Evolutionary conservation across 2,329 filamentous ascomycete species (phyloP).

Genomic region (Fusarium stilboides): DNA sequence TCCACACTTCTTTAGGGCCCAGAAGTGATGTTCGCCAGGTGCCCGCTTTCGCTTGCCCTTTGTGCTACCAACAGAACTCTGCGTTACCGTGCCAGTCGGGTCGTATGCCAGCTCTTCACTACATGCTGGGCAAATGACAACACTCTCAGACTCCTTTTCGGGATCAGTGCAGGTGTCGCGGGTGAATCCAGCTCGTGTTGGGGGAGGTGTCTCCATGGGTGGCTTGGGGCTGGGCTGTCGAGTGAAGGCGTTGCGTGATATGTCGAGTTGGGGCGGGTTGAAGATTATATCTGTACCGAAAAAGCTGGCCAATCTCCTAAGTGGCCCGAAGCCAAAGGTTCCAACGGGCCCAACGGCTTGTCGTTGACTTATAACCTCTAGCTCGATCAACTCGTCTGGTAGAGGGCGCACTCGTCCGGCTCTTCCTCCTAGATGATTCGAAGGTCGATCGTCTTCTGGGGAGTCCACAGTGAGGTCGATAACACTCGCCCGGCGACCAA

Average conservation of each 20-base stretch:
- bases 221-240: constrained; percentile 59
- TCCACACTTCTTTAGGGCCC: constrained; percentile 91
- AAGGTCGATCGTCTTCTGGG: constrained; percentile 53
- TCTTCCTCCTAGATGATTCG: constrained; percentile 39
- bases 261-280: constrained; percentile 43
- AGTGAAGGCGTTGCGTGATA: constrained; percentile 53
- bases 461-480: constrained; percentile 70
- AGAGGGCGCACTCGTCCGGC: constrained; percentile 23
- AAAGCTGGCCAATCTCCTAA: constrained; percentile 48
- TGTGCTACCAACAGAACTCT: constrained; percentile 35
- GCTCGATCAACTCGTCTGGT: constrained; percentile 49
- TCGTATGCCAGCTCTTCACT: constrained; percentile 86
- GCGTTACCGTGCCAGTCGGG: constrained; percentile 58
- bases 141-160: constrained; percentile 72
- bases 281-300: constrained; percentile 47
- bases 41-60: constrained; percentile 63
- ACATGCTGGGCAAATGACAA: constrained; percentile 89
- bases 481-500: constrained; percentile 55
- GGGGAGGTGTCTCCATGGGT: constrained; percentile 73
- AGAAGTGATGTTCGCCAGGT: constrained; percentile 85
- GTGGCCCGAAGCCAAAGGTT: constrained; percentile 45
- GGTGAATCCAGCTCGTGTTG: constrained; percentile 83
- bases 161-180: constrained; percentile 69
- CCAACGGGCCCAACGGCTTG: constrained; percentile 43
- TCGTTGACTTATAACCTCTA: constrained; percentile 48